Evolutionary conservation across 192 early-diverging fungal genomes (phyloP), one percentile per base, ranked within the genome.

Genomic region (Umbelopsis vinacea): DNA sequence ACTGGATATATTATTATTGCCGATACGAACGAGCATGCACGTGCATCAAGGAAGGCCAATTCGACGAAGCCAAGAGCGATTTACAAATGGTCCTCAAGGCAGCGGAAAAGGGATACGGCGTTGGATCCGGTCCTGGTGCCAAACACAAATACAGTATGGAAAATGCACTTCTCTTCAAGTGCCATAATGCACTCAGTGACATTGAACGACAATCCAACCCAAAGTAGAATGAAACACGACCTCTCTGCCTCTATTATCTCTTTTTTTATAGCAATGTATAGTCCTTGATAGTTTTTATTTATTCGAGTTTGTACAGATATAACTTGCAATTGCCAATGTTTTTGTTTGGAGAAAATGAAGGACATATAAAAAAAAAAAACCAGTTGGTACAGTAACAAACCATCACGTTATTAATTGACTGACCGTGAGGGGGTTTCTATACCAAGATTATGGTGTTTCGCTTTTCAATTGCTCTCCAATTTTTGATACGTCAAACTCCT

Each of bases 61-160:
- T 74, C 55, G 50, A 80, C 15, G 46, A 78, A 50, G 86, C 89
- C 66, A 26, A 83, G 48, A 46, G 73, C 10, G 68, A 84, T 67
- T 71, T 92, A 76, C 85, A 86, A 69, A 73, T 82, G 67, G 46
- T 88, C 74, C 26, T 86, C 75, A 77, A 84, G 29, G 67, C 76
- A 6, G 81, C 55, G 55, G 73, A 79, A n/a, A 71, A 68, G 38
- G 46, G 45, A 3, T 79, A 60, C 52, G 70, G 70, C 15, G 54
- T 79, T 24, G 77, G 77, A 23, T 63, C 52, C 23, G 72, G 77
- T 2, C 63, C 83, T 52, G 79, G 85, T 24, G 86, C 85, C 46
- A 89, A 87, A 53, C 83, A 83, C 70, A 89, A 86, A 68, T 91
- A 92, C 79, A 87, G 85, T 76, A 73, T 92, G 74, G 85, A 90